Base-by-base conservation (phyloP, 805 yeast genomes). In the Ogataea philodendri region DNA sequence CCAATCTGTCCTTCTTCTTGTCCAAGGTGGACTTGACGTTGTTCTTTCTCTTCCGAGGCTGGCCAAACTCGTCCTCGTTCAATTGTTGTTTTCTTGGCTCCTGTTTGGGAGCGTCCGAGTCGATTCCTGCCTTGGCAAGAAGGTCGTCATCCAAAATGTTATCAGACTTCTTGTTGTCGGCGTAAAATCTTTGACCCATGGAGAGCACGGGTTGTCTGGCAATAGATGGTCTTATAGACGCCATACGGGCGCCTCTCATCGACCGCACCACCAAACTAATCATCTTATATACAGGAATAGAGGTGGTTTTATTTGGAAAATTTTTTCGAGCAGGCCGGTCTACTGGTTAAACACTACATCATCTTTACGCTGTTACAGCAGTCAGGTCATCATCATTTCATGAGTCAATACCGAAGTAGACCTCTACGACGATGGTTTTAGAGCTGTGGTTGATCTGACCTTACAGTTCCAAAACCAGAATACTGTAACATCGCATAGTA, bases 391-490 rank as follows among this genome's bases (percentile, higher is more conserved):
- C 95, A 82, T 89, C 84, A 72, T 79, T 81, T 85, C 95, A 85
- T 85, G 94, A 88, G 76, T 81, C 83, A 51, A 51, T 57, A 54
- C 63, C 29, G 21, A 66, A 70, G 81, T 86, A 87, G 81, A 82
- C 95, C 95, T 86, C 88, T 62, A 81, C 85, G 77, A 89, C 95
- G 87, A 87, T 87, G 96, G 96, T 87, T 87, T 87, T 87, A 85
- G 83, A 81, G 86, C 77, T 80, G 93, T 50, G 24, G 19, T 31
- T 26, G 25, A 22, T 25, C 20, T 27, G 17, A 32, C 35, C 33
- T 24, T 36, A 30, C 26, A 28, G 48, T 49, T 5, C 40, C 32
- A 43, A 33, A 37, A 44, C 34, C 22, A 27, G 45, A 54, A 44
- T 54, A 51, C 55, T 44, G 48, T 51, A 49, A 52, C 47, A 41